Conservation (phyloP, 2,329 filamentous ascomycete species). For the Stemphylium beticola region DNA sequence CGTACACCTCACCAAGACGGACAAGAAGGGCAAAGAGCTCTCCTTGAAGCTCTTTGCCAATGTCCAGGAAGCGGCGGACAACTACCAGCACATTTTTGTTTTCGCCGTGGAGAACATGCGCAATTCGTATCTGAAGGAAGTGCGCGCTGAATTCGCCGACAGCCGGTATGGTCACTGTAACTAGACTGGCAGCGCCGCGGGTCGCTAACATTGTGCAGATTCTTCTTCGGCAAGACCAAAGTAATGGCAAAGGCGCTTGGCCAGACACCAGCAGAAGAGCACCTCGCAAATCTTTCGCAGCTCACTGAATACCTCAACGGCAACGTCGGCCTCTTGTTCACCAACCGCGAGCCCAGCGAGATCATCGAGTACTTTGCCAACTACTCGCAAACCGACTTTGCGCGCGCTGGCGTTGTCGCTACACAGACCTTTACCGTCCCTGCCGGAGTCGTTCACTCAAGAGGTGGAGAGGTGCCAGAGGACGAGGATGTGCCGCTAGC, state of each 20-base stretch:
- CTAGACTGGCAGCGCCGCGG: background rate
- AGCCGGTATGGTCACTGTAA: constrained; percentile 68
- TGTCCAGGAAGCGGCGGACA: constrained; percentile 81
- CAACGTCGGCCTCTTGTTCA: constrained; percentile 89
- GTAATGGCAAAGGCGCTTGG: constrained; percentile 97
- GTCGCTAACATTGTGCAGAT: constrained; percentile 56
- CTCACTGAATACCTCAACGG: constrained; percentile 75
- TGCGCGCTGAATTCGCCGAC: constrained; percentile 83
- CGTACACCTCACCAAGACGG: constrained; percentile 87
- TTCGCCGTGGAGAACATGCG: constrained; percentile 97
- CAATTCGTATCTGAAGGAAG: constrained; percentile 92
- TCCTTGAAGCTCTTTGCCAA: constrained; percentile 87
- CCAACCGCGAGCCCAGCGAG: constrained; percentile 72
- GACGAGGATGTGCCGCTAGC: constrained; percentile 87
- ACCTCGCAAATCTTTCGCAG: constrained; percentile 76
- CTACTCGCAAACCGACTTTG: constrained; percentile 83
- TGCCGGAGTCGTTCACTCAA: constrained; percentile 78
- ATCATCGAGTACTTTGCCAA: constrained; percentile 75
- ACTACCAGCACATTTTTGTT: constrained; percentile 91
- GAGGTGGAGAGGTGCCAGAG: constrained; percentile 76
- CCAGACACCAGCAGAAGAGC: constrained; percentile 75
- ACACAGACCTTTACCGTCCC: constrained; percentile 80
- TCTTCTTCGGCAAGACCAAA: constrained; percentile 99
- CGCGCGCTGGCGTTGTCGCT: constrained; percentile 80
- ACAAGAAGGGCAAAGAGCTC: constrained; percentile 91